A percentile compares a stretch with the other conserved stretches of the same genome.
Conservation (phyloP, 2,329 filamentous ascomycete genomes). For the Monascus ruber region DNA sequence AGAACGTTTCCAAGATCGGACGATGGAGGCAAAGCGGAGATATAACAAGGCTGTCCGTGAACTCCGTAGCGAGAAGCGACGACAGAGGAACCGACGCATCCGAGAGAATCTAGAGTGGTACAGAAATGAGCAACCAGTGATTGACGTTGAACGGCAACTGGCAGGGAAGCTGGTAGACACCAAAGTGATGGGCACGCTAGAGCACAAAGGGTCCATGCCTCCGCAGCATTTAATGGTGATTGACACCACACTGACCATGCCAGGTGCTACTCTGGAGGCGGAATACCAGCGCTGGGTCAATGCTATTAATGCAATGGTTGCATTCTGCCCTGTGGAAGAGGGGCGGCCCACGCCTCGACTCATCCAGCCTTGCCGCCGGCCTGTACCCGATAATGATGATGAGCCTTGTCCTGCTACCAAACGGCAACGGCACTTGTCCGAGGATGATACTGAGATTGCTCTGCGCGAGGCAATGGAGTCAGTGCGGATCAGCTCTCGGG, state of each 20-base stretch:
- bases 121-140: slow-evolving; percentile 17
- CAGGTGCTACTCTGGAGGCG: slow-evolving; percentile 1
- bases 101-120: too few relatives aligned
- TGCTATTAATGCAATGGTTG: slow-evolving; percentile 3
- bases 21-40: slow-evolving; percentile 6
- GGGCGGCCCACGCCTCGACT: too few relatives aligned
- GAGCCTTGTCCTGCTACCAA: too few relatives aligned
- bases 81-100: slow-evolving; percentile 9
- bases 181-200: slow-evolving; percentile 10
- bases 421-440: too few relatives aligned
- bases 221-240: slow-evolving; percentile 10
- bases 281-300: slow-evolving; percentile 4
- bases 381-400: too few relatives aligned
- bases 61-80: slow-evolving; percentile 10
- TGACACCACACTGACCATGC: slow-evolving; percentile 10
- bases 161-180: slow-evolving; percentile 13
- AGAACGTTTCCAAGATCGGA: background rate
- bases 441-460: too few relatives aligned
- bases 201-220: slow-evolving; percentile 3
- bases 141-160: slow-evolving; percentile 14
- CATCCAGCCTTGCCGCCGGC: too few relatives aligned
- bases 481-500: too few relatives aligned
- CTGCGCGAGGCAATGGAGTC: too few relatives aligned
- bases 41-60: slow-evolving; percentile 6
- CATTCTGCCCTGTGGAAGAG: slow-evolving; percentile 4